Evolutionary conservation across 106 monocot genomes (phyloP), one percentile per base, ranked within the genome.

Genomic region (Acorus calamus): DNA sequence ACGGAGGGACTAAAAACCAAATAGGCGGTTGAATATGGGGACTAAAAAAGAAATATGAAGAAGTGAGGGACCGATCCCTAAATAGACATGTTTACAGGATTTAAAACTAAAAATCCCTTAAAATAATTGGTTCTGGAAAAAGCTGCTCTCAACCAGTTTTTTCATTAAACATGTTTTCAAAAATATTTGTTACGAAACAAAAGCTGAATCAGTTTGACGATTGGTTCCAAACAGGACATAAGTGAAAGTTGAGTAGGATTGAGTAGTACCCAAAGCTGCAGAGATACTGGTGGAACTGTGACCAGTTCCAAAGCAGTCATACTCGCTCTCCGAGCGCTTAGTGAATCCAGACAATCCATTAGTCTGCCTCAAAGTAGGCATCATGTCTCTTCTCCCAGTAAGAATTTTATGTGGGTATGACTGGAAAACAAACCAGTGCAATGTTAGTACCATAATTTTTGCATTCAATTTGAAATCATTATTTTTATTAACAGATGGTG

Each of bases 221-320:
- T 11, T 12, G 11, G 6, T 8, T 5, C 28, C 28, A 28, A 4
- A 44, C 43, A 42, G 2, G 2, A n/a, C 8, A 49, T 44, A 63
- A 12, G 14, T 9, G 42, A 59, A 59, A 9, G 50, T 13, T 8
- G 49, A 8, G 48, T 52, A 45, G 54, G 49, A 3, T 56, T 42
- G 5, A 12, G 42, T 63, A 0, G 8, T 78, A 92, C 92, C 93
- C 56, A 93, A 78, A 9, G 89, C 93, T 5, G 93, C 93, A 14
- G 93, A 93, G 50, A 93, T 89, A 61, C 89, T 93, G 60, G 93
- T 93, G 47, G 93, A 93, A 71, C 93, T 93, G 68, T 93, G 93
- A 10, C 93, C 93, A 53, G 89, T 79, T 47, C 93, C 93, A 65
- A 93, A 93, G 74, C 52, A 50, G 58, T 93, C 93, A 57, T 89